Percentiles rank a stretch among this genome's conserved stretches.
Conservation (phyloP, 2,329 filamentous ascomycete species). For the Aureobasidium sp. region DNA sequence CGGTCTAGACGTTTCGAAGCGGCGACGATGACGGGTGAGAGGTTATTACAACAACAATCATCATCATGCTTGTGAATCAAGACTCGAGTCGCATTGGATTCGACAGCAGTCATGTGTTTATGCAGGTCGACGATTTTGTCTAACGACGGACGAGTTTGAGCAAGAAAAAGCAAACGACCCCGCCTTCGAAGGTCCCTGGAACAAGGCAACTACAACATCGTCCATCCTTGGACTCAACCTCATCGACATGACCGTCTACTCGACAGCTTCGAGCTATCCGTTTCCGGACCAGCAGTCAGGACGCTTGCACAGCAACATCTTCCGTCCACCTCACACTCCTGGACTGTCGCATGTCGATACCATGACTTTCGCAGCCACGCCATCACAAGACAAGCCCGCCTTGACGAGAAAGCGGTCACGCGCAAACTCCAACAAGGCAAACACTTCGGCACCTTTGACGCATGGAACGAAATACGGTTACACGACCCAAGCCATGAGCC, state of each 20-base stretch:
- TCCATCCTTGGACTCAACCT: not conserved
- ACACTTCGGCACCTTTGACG: not conserved
- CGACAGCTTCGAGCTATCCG: not conserved
- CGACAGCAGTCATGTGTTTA: not conserved
- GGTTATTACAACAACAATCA: conserved; percentile 8
- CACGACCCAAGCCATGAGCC: not conserved
- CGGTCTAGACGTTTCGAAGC: conserved; percentile 2
- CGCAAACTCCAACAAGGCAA: conserved; percentile 8
- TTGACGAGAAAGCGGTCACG: conserved; percentile 9
- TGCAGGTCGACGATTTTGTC: not conserved
- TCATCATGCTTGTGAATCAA: not conserved
- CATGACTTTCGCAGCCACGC: not conserved
- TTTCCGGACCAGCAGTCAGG: conserved; percentile 1
- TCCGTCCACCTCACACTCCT: conserved; percentile 9
- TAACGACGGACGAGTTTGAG: not conserved
- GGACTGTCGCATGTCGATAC: not conserved
- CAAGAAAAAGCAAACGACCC: conserved; percentile 7
- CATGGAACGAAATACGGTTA: not conserved
- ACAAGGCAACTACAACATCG: not conserved
- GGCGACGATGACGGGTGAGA: not conserved
- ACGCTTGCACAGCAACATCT: conserved; percentile 7
- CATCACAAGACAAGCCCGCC: conserved; percentile 1
- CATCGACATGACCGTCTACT: conserved; percentile 2
- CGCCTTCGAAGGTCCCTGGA: not conserved
- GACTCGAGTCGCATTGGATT: not conserved